Base-by-base conservation (phyloP, 2,329 filamentous ascomycete genomes). In the Talaromyces sp. region DNA sequence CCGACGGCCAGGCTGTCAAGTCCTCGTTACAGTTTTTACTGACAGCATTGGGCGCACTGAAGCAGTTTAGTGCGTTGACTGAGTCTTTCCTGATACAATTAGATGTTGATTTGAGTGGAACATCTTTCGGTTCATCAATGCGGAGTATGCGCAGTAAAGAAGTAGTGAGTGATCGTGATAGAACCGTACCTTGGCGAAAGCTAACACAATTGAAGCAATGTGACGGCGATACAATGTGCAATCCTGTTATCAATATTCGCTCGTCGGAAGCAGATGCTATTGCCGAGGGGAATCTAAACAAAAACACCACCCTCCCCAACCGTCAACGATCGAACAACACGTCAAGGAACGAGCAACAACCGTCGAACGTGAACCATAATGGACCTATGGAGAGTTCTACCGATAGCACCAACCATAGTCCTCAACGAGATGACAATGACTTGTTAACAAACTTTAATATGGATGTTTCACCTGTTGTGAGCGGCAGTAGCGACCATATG, bases 81-180 rank as follows among this genome's bases (percentile, higher is more conserved):
- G 92, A 97, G 69, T 97, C 93, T 0, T 97, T 97, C 75, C 77
- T 97, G 36, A 89, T 94, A 2, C 94, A 97, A 71, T 79, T 97
- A 5, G 91, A 97, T 64, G 88, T 97, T 15, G 94, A 99, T 67
- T 81, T 97, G 3, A 89, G 95, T 70, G 86, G 73, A 8, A 75
- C 69, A 40, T 68, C 71, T 4, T 65, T 77, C 21, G 68, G 45
- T 10, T 25, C 50, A 22, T 39, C 46, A 22, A 28, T 43, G 31
- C 68, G 43, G 62, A 67, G 37, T 25, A 59, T 56, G 53, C 41
- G 43, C 39, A 41, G 19, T 33, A 56, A 46, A 52, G 36, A 50
- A 41, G n/a, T 25, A n/a, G 57, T 59, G 19, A 59, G 57, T 51
- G 28, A 17, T 31, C 10, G 35, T 37, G 19, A 25, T 46, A 21